A percentile compares a stretch with the other conserved stretches of the same genome.
These are phyloP conservation scores for Dioszegia hungarica DNA, from an alignment of 768 basidiomycete genomes.

Conservation along the genomic window DNA sequence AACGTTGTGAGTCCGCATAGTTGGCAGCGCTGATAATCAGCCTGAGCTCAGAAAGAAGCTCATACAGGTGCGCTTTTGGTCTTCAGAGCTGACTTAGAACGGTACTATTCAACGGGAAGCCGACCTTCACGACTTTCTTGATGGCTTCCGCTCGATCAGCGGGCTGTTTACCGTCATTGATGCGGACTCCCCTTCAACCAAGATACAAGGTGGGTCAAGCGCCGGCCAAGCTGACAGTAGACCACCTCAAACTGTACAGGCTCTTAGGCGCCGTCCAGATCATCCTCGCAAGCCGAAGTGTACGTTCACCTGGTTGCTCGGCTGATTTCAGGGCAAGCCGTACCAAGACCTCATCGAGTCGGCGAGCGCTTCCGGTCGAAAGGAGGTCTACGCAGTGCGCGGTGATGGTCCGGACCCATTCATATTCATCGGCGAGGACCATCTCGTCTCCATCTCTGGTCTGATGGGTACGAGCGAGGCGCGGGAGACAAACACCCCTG, in stretches of 20 bases:
- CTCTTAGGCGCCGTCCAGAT: background rate
- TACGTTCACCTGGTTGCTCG: background rate
- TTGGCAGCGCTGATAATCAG: background rate
- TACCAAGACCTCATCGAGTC: constrained; percentile 4
- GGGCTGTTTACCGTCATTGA: constrained; percentile 16
- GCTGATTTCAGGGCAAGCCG: background rate
- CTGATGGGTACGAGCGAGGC: constrained; percentile 5
- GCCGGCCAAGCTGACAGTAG: background rate
- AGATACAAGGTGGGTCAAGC: constrained; percentile 9
- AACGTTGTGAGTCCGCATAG: constrained; percentile 23
- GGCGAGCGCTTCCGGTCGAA: background rate
- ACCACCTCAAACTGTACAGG: constrained; percentile 3
- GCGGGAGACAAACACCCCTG: background rate
- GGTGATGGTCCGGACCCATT: constrained; percentile 10
- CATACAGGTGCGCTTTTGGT: background rate
- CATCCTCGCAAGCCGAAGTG: background rate
- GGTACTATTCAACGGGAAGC: background rate
- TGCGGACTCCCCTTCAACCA: constrained; percentile 5
- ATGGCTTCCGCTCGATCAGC: constrained; percentile 18
- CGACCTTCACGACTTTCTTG: constrained; percentile 21
- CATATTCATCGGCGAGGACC: constrained; percentile 7
- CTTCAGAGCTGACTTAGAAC: background rate
- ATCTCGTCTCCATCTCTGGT: constrained; percentile 6
- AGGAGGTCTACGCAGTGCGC: background rate
- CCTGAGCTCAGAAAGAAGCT: constrained; percentile 9